Evolutionary conservation across 495 filamentous ascomycete species (phyloP), one percentile per base, ranked within the genome.

Genomic region (Hypoxylon lienhwacheense): DNA sequence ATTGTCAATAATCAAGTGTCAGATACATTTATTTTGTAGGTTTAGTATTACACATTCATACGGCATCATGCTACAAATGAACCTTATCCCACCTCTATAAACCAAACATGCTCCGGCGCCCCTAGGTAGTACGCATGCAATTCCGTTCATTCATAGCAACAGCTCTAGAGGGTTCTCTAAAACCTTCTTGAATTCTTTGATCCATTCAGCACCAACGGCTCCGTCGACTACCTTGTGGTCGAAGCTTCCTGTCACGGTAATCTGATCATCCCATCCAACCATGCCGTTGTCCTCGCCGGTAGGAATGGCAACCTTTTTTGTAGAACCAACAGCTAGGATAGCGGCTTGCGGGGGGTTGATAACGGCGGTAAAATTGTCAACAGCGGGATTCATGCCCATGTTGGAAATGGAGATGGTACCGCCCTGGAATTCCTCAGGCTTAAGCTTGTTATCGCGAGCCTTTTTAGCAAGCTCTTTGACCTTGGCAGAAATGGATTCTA

Each of bases 341-440:
- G 82, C 85, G 33, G 95, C 91, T 78, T 98, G 93, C 22, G 95
- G 95, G 36, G 95, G 95, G 81, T 99, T 99, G 82, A 99, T 96
- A 68, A 99, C 87, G 57, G 95, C 95, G n/a, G 95, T 97, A 79
- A 99, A 99, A 60, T 90, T 84, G 68, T 97, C 91, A 55, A 99
- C 84, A 28, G 95, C 95, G 7, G 85, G 63, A 81, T 99, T 99
- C 93, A 97, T 97, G 69, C 95, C 95, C 95, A 99, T 96, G 84
- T 99, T 99, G 76, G 87, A 92, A 76, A 99, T 99, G 68, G 92
- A 96, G 76, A 99, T 95, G 61, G 90, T 96, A 70, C 95, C 95
- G 34, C 95, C 95, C 77, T 97, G 92, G 85, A 92, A 99, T 74
- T 99, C 91, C 71, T 99, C 91, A 22, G 95, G 95, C 84, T 97